Evolutionary conservation across 306 rosid genomes (phyloP), one percentile per base, ranked within the genome.

Genomic region (Quercus cerris): DNA sequence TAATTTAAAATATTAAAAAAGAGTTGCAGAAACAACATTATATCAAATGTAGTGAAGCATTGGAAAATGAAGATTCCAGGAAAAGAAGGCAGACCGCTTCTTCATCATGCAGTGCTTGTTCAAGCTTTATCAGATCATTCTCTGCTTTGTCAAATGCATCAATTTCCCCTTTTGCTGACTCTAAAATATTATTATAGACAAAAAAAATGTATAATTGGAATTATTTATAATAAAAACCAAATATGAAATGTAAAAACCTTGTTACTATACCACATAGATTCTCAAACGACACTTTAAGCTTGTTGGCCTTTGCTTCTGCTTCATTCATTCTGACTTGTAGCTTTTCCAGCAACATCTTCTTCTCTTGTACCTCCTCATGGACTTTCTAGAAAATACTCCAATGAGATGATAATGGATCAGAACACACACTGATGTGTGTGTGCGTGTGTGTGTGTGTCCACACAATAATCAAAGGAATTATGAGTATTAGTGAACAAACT

Each of bases 111-210:
- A 84, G 62, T 70, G 85, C 82, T 80, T 72, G 79, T 80, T 94
- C 99, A 80, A 88, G 85, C 76, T 84, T 76, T 77, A 89, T 49
- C 71, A 91, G 83, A 75, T 88, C 94, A 74, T 52, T 44, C 84
- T 91, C 99, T 57, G 95, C 94, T 80, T 80, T 76, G 80, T 87
- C 94, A 78, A 81, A 70, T 75, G 92, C 92, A 81, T 84, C 88
- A 79, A 93, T 76, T 23, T 94, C 95, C 35, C 84, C 92, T 71
- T 85, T 85, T 2, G 89, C 85, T 5, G 94, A 91, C 81, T 89
- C 99, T 93, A 80, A 74, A 74, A 49, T 71, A 56, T 89, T 49
- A 73, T 80, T 59, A 80, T 4, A 49, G 49, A 17, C 35, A 83
- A 41, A 31, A 71, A 68, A 77, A 62, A 82, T 15, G 71, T 73